Conservation (phyloP, 2,329 filamentous ascomycete species). For the Colletotrichum trifolii region DNA sequence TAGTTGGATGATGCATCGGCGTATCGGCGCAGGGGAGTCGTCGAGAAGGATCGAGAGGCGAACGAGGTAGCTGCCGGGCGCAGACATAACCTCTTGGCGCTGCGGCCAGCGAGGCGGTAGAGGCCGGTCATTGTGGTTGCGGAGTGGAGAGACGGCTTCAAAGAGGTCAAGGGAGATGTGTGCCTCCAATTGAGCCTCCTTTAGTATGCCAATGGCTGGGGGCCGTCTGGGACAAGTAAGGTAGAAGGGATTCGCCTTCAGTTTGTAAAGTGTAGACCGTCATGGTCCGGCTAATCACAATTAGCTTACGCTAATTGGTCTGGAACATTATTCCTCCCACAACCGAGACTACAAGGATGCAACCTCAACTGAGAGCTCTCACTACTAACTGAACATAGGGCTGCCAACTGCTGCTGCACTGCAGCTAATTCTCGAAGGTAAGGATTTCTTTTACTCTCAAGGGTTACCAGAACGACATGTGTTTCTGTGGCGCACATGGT, state of each 20-base stretch:
- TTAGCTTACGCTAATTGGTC: conserved; percentile 33
- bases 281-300: conserved; percentile 33
- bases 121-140: conserved; percentile 74
- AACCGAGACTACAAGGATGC: conserved; percentile 14
- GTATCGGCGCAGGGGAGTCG: conserved; percentile 70
- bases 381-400: background rate
- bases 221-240: conserved; percentile 28
- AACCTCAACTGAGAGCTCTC: conserved; percentile 3
- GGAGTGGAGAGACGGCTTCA: conserved; percentile 43
- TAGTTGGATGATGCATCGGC: conserved; percentile 62
- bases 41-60: conserved; percentile 71
- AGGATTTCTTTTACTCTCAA: background rate
- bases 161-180: conserved; percentile 39
- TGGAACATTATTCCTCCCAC: conserved; percentile 3
- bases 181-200: conserved; percentile 40
- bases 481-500: no score
- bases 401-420: background rate
- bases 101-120: conserved; percentile 77
- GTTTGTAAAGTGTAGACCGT: conserved; percentile 32
- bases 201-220: conserved; percentile 35
- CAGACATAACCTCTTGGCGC: conserved; percentile 75
- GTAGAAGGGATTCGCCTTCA: conserved; percentile 37
- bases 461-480: no score
- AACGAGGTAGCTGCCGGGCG: conserved; percentile 52
- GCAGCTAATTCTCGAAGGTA: conserved; percentile 16